Evolutionary conservation across 768 basidiomycete genomes (phyloP).

Genomic region (Termitomyces bulborhizus): DNA sequence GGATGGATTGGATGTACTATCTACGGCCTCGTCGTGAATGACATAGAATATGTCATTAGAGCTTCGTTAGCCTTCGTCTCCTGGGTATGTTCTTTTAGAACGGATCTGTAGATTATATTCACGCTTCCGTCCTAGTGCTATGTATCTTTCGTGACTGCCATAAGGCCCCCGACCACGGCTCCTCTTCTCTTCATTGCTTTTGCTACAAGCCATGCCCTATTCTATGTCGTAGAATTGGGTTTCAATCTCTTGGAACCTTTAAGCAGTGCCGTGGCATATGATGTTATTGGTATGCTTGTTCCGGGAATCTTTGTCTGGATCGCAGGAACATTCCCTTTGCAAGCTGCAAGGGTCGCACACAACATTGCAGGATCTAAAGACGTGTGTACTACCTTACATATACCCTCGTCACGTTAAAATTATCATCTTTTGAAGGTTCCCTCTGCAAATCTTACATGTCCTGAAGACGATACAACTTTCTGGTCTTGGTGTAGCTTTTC

Average conservation of each 20-base stretch:
- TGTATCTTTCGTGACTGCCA: slow-evolving; percentile 29
- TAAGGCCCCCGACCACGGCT: slow-evolving; percentile 40
- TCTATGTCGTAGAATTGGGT: slow-evolving; percentile 30
- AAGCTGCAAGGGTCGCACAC: slow-evolving; percentile 32
- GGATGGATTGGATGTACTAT: slow-evolving; percentile 38
- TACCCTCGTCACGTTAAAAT: slow-evolving; percentile 2
- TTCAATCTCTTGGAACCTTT: slow-evolving; percentile 19
- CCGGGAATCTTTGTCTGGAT: slow-evolving; percentile 38
- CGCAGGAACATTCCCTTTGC: slow-evolving; percentile 53
- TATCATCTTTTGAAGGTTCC: slow-evolving; percentile 32
- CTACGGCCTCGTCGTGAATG: slow-evolving; percentile 23
- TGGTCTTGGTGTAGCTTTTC: slow-evolving; percentile 65
- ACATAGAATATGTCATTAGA: slow-evolving; percentile 16
- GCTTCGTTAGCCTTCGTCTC: slow-evolving; percentile 30
- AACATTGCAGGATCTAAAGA: slow-evolving; percentile 45
- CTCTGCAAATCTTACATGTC: slow-evolving; percentile 42
- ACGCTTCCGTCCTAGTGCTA: slow-evolving; percentile 30
- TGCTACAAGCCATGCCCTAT: slow-evolving; percentile 29
- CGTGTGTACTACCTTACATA: slow-evolving; percentile 26
- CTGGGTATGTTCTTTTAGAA: slow-evolving; percentile 39
- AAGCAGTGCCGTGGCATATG: slow-evolving; percentile 15
- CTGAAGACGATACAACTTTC: slow-evolving; percentile 58
- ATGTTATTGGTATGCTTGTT: slow-evolving; percentile 25
- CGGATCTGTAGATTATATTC: not conserved
- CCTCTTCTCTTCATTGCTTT: slow-evolving; percentile 47